Base-by-base conservation (phyloP, 139 green algal genomes). In the Deuterostichococcus epilithicus region DNA sequence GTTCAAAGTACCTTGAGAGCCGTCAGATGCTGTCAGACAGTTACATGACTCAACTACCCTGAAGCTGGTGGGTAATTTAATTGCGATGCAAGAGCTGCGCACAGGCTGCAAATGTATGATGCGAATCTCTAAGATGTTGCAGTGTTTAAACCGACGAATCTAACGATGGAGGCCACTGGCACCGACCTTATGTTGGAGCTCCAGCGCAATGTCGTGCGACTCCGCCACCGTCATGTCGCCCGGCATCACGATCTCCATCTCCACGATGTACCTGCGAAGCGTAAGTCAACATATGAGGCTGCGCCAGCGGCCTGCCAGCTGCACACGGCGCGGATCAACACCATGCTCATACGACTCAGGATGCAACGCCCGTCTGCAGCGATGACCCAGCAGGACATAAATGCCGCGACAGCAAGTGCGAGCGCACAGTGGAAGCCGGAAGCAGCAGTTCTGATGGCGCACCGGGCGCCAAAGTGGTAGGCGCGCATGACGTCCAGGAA, bases 241-340 rank as follows among this genome's bases (percentile, higher is more conserved):
- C 10, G 85, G 87, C 84, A 94, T 76, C 33, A 94, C 80, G 18
- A 93, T 84, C 80, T 94, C 90, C 69, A 92, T 78, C 79, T 94
- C 90, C 47, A 94, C 89, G 35, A 87, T 86, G 76, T 84, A 89
- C n/a, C n/a, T n/a, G n/a, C 38, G 82, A 70, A 25, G 44, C n/a
- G 73, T 88, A 83, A 18, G 84, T 75, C 68, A 26, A 78, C 52
- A 58, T 67, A 18, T 47, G 76, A 76, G 36, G 15, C 8, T 0
- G 44, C 37, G 37, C 72, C 8, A 33, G 79, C 68, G 2, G 1
- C 32, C 22, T 33, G 28, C 4, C 28, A 37, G 8, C 76, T 33
- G 2, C 1, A 0, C 0, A 15, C 67, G 8, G 70, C 8, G 23
- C 6, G 30, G 38, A 37, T 34, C 36, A 25, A 78, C 33, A 36